Evolutionary conservation across 257 asterid species (phyloP).

Genomic region (Ilex aquifolium): DNA sequence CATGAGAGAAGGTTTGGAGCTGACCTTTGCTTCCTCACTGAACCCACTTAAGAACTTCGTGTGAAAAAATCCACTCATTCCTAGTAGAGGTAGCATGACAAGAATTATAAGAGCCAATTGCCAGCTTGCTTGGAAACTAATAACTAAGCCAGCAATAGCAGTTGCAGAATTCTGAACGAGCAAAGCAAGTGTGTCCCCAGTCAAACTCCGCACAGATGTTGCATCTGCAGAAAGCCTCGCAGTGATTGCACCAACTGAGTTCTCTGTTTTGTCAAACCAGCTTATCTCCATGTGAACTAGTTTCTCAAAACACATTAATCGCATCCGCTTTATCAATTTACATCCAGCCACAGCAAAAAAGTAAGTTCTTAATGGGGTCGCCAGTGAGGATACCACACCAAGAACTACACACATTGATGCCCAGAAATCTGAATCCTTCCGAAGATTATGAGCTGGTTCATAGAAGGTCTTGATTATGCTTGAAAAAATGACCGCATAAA

Average conservation of each 20-base stretch:
- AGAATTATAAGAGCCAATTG: neutral
- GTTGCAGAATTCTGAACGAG: constrained; percentile 32
- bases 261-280: constrained; percentile 52
- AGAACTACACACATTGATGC: constrained; percentile 45
- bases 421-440: constrained; percentile 46
- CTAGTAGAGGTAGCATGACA: constrained; percentile 52
- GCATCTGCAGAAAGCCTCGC: constrained; percentile 58
- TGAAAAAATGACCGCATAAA: constrained; percentile 42
- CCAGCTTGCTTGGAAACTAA: neutral
- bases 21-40: constrained; percentile 56
- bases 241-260: constrained; percentile 53
- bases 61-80: constrained; percentile 53
- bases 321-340: constrained; percentile 42
- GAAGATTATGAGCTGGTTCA: constrained; percentile 42
- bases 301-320: constrained; percentile 60
- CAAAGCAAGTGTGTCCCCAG: constrained; percentile 31
- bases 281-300: constrained; percentile 56
- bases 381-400: constrained; percentile 32
- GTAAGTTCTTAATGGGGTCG: constrained; percentile 43
- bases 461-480: constrained; percentile 35
- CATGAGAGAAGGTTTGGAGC: neutral
- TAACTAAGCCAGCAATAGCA: constrained; percentile 20
- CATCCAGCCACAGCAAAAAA: constrained; percentile 55
- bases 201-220: constrained; percentile 26
- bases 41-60: constrained; percentile 44